These are phyloP conservation scores for rapeseed (Brassica napus) DNA, from an alignment of 345 rosid genomes.

Conservation along the genomic window Da-Ae NC_063440.1:10099001-10099500, in stretches of 20 bases:
- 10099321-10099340: not conserved
- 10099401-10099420: constrained; percentile 38
- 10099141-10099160: constrained; percentile 39
- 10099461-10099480: not conserved
- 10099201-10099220: constrained; percentile 32
- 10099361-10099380: constrained; percentile 8
- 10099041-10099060: constrained; percentile 55
- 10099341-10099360: not conserved
- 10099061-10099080: constrained; percentile 44
- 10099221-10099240: constrained; percentile 31
- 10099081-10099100: constrained; percentile 28
- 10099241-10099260: constrained; percentile 41
- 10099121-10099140: constrained; percentile 49
- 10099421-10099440: constrained; percentile 21
- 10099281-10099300: constrained; percentile 12
- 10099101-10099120: constrained; percentile 31
- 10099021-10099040: constrained; percentile 61
- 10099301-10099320: not conserved
- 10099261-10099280: constrained; percentile 39
- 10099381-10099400: constrained; percentile 20
- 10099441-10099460: constrained; percentile 4
- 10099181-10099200: constrained; percentile 21
- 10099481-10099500: constrained; percentile 18
- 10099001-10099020: constrained; percentile 62
- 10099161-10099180: constrained; percentile 24